A percentile compares a stretch with the other conserved stretches of the same genome.
phyloP scores from a whole-genome alignment of 108 stramenopile genomes.

The Cyclotella choctawhatcheeana region DNA sequence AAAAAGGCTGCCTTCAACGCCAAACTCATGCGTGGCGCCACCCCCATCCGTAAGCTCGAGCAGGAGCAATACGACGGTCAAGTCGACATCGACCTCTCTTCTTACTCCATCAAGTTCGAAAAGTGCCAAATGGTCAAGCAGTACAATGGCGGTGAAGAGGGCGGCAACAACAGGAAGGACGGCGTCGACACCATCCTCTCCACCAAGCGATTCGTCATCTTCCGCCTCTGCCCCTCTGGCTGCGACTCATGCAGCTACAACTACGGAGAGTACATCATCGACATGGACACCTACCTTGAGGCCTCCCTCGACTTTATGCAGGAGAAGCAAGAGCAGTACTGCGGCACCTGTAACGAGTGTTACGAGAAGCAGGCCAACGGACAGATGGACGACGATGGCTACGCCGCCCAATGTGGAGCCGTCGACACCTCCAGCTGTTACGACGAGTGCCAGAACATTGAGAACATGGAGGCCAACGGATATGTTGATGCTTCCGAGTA shows the following conservation, averaged over 20 bases:
- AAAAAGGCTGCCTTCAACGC: constrained; percentile 58
- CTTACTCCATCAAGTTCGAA: constrained; percentile 83
- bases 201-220: constrained; percentile 84
- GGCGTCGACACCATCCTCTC: constrained; percentile 58
- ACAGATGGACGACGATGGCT: constrained; percentile 40
- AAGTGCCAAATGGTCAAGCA: constrained; percentile 89
- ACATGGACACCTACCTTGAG: constrained; percentile 79
- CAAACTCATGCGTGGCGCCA: constrained; percentile 66
- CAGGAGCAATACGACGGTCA: constrained; percentile 52
- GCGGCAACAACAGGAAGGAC: constrained; percentile 38
- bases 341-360: constrained; percentile 78
- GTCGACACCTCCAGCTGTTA: constrained; percentile 76
- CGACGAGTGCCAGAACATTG: constrained; percentile 87
- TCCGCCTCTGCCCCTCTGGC: constrained; percentile 81
- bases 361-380: constrained; percentile 36
- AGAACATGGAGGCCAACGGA: constrained; percentile 89
- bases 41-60: constrained; percentile 64
- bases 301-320: constrained; percentile 73
- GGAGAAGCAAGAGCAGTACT: constrained; percentile 74
- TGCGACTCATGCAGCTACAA: constrained; percentile 77
- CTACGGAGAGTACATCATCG: constrained; percentile 88
- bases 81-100: constrained; percentile 69
- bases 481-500: constrained; percentile 87
- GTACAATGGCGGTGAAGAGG: constrained; percentile 61
- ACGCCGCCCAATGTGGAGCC: constrained; percentile 32